Evolutionary conservation across 148 eudicot genomes (phyloP).

Genomic region (Euryodendron excelsum): DNA sequence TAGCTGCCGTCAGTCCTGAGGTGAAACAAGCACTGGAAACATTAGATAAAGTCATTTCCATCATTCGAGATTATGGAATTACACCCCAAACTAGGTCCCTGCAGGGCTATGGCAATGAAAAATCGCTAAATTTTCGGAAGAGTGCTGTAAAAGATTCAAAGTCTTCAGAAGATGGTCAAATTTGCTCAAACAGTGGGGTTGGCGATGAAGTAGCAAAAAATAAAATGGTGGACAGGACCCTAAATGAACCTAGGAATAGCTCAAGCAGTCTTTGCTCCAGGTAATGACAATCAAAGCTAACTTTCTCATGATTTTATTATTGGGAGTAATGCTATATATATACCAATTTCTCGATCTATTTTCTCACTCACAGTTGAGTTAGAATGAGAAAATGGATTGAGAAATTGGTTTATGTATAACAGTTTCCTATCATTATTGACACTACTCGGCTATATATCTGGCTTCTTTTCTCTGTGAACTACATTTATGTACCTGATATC

Average conservation of each 20-base stretch:
- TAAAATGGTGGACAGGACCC: conserved; percentile 22
- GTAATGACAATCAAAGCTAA: conserved; percentile 24
- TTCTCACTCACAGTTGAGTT: too few relatives aligned
- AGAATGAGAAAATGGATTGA: too few relatives aligned
- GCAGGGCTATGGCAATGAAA: conserved; percentile 9
- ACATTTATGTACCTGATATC: not conserved
- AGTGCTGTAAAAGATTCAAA: conserved; percentile 22
- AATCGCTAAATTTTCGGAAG: conserved; percentile 5
- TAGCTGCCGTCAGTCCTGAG: conserved; percentile 54
- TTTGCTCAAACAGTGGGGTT: not conserved
- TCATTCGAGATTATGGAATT: conserved; percentile 42
- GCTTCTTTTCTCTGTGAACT: not conserved
- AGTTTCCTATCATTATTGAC: not conserved
- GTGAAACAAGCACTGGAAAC: conserved; percentile 73
- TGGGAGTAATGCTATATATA: too few relatives aligned
- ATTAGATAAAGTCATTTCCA: conserved; percentile 54
- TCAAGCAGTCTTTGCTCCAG: conserved; percentile 33
- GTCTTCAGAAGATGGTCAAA: conserved; percentile 25
- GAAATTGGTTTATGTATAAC: too few relatives aligned
- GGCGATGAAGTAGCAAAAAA: conserved; percentile 14
- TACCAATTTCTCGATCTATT: too few relatives aligned
- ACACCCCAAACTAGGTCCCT: conserved; percentile 18
- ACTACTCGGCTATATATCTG: not conserved
- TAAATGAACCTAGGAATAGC: conserved; percentile 31
- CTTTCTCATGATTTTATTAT: not conserved